phyloP scores from a whole-genome alignment of 2,329 filamentous ascomycete genomes.

The Paracoccidioides lutzii region DNA sequence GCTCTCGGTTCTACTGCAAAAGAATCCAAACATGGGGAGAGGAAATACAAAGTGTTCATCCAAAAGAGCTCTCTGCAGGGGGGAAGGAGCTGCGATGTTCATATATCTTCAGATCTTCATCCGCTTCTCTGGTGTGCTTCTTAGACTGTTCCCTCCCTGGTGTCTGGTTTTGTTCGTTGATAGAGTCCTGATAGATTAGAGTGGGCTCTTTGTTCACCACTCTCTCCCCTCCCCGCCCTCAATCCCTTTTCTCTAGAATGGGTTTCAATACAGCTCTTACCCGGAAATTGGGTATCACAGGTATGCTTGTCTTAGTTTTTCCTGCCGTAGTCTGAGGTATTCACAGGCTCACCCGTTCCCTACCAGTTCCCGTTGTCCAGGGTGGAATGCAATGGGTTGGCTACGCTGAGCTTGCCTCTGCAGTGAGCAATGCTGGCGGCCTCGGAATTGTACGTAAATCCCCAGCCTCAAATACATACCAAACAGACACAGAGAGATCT shows the following conservation, averaged over 20 bases:
- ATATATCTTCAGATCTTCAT: not conserved
- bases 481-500: not conserved
- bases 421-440: slow-evolving; percentile 42
- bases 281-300: slow-evolving; percentile 42
- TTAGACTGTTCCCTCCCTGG: not conserved
- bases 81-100: not conserved
- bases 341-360: not conserved
- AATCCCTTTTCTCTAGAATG: slow-evolving; percentile 30
- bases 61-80: not conserved
- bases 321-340: not conserved
- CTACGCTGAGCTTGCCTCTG: slow-evolving; percentile 40
- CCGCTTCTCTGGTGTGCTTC: not conserved
- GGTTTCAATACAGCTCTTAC: slow-evolving; percentile 54
- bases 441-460: slow-evolving; percentile 36
- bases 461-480: not conserved
- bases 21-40: too few species aligned
- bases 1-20: not conserved
- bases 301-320: slow-evolving; percentile 16
- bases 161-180: not conserved
- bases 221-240: not conserved
- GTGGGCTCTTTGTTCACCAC: not conserved
- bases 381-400: slow-evolving; percentile 46
- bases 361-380: slow-evolving; percentile 36
- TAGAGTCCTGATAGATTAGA: not conserved
- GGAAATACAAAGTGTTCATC: too few species aligned